Base-by-base conservation (phyloP, 164 flowering plant species). In the Sextonia rubra region DNA sequence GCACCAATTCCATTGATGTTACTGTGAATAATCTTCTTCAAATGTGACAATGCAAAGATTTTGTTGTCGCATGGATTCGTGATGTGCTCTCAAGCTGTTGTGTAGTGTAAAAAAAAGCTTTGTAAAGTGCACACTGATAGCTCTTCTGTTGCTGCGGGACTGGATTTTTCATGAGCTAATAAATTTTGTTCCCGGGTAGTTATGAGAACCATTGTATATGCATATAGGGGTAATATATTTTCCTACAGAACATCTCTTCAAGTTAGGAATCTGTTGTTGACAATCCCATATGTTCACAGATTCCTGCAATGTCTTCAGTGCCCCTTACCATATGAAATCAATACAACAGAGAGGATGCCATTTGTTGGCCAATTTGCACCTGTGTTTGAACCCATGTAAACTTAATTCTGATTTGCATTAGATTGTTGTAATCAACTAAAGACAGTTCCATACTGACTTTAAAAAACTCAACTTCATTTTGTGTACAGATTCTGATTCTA, bases 1-100 rank as follows among this genome's bases (percentile, higher is more conserved):
- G 86, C 68, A 93, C 99, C 32, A 88, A 92, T 80, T 88, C 93
- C 12, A 97, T 82, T 0, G 74, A 87, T 69, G 89, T 89, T 70
- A 93, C 98, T 78, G 95, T 96, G 86, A 93, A 96, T 83, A 93
- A 96, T 85, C 92, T 96, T 72, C 97, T 96, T 73, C 98, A 90
- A 82, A 87, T 89, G 91, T 91, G 84, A 90, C 24, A 52, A 66
- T 23, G 25, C 56, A 60, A 24, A 60, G n/a, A 18, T 37, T 23
- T 47, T 8, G 26, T 71, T 22, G 12, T 8, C 4, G 60, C 12
- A 37, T 32, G 66, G 47, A 56, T 76, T 37, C 44, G 44, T 71
- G 47, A 72, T 24, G 52, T 56, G 20, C 20, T 24, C 52, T 4
- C 66, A 63, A 47, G 49, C 55, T 20, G 4, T 15, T 69, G 78